Base-by-base conservation (phyloP, 176 grass and related monocot species). In the Aegilops sharonensis region DNA sequence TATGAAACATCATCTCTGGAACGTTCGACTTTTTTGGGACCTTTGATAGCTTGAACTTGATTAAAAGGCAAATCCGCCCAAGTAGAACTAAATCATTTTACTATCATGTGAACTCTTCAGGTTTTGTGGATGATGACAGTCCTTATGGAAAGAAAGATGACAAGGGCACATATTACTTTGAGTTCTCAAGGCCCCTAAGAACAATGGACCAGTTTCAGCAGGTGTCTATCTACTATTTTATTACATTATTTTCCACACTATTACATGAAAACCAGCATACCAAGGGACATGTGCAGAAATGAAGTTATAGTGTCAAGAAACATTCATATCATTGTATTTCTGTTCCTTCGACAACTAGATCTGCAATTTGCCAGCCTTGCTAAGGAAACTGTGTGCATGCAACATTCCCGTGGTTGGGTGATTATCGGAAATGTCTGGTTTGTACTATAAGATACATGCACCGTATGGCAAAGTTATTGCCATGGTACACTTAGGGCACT, bases 161-260 rank as follows among this genome's bases (percentile, higher is more conserved):
- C 67, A 94, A 99, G 85, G 92, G 97, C 20, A 99, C 97, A 80
- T 96, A 93, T 84, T 96, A 84, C 85, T 99, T 99, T 83, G 97
- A 99, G 76, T 96, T 99, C 78, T 94, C 94, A 15, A 99, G 97
- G 65, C 89, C 97, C 25, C 71, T 99, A 63, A 91, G 97, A 87
- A 99, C 97, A 84, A 99, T 96, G 97, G 94, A 99, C 82, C 89
- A 80, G 50, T 96, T 96, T 68, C 96, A 98, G 79, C 93, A 98
- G 89, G 93, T 98, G 48, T 32, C 23, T 75, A 83, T 73, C 25
- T 66, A 68, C 27, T 13, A 47, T 47, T 47, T 47, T 47, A 45
- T 45, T 45, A 12, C 11, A 47, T 47, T 47, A 48, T 48, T 48
- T 72, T 77, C 60, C 71, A 18, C 39, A 56, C 48, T 89, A 34